Evolutionary conservation across 352 stramenopile species (phyloP), one percentile per base, ranked within the genome.

Genomic region (Globisporangium solare): DNA sequence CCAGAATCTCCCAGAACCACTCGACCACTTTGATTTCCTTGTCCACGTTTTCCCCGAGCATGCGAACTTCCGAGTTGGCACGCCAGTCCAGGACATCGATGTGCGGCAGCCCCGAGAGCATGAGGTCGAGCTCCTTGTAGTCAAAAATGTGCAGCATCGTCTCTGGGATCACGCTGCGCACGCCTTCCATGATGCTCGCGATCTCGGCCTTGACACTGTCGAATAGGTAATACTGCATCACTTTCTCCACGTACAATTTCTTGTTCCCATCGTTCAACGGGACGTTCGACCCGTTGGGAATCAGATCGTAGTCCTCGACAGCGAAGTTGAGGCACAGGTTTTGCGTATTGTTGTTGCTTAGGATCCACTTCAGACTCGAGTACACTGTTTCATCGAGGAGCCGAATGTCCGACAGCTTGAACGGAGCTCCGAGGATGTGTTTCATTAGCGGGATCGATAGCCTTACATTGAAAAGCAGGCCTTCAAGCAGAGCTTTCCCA

Each of bases 91-190:
- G 64, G 13, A 97, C 64, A 58, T 97, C 87, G 50, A 98, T 95
- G 32, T 79, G 54, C 3, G 70, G 55, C 41, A 96, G 60, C 1
- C 85, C 85, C 2, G 79, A 89, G 8, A 94, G 53, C 37, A 94
- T 45, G 13, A 94, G 56, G n/a, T 92, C 84, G 1, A 99, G 73
- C 74, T 99, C 96, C 73, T 98, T 96, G 71, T 97, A 98, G 66
- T 99, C 97, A 64, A 99, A 99, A 12, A 99, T 75, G 43, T 97
- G 95, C 11, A 99, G 76, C 18, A 98, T 70, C n/a, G 89, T 83
- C 60, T 98, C 92, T 2, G 92, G 96, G 17, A 99, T 84, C 15
- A 99, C 85, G 56, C 97, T 96, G 57, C 94, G 97, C 47, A 99
- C 93, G 14, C 97, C 85, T 5, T 80, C 67, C 43, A 86, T 53